Conservation (phyloP, 768 basidiomycete species). For the Rhizopogon sp. region DNA sequence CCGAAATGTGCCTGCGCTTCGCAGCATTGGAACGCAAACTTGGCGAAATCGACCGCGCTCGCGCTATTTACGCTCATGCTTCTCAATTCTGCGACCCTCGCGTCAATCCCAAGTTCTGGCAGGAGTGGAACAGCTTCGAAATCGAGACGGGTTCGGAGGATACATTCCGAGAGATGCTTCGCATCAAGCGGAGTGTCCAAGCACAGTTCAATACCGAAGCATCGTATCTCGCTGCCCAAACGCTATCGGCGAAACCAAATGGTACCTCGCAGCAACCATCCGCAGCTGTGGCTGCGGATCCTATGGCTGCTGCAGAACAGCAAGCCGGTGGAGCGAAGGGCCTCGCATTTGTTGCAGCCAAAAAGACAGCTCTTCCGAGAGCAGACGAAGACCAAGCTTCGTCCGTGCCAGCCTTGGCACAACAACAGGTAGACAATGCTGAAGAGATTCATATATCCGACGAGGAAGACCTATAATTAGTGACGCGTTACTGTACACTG, state of each 20-base stretch:
- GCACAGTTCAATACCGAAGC: slow-evolving; percentile 98
- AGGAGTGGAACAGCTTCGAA: slow-evolving; percentile 96
- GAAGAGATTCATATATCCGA: slow-evolving; percentile 90
- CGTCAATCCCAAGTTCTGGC: slow-evolving; percentile 89
- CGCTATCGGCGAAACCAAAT: slow-evolving; percentile 61
- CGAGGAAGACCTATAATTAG: slow-evolving; percentile 59
- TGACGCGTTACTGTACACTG: slow-evolving; percentile 6
- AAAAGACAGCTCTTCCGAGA: slow-evolving; percentile 39
- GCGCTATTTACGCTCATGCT: slow-evolving; percentile 95
- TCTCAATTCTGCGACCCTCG: slow-evolving; percentile 99
- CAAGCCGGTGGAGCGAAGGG: slow-evolving; percentile 53
- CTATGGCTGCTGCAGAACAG: slow-evolving; percentile 85
- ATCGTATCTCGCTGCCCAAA: slow-evolving; percentile 88
- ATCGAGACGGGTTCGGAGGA: slow-evolving; percentile 99
- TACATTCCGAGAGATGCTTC: slow-evolving; percentile 92
- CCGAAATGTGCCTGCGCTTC: slow-evolving; percentile 97
- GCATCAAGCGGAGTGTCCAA: slow-evolving; percentile 97
- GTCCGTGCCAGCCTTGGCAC: slow-evolving; percentile 25
- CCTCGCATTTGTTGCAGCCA: slow-evolving; percentile 77
- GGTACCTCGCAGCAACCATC: slow-evolving; percentile 40
- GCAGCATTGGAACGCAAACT: slow-evolving; percentile 95
- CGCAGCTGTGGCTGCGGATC: slow-evolving; percentile 47
- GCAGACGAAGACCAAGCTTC: slow-evolving; percentile 32
- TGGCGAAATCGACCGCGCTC: slow-evolving; percentile 96
- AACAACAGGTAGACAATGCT: slow-evolving; percentile 41